Evolutionary conservation across 192 early-diverging fungal species (phyloP).

Genomic region (Linderina pennispora): DNA sequence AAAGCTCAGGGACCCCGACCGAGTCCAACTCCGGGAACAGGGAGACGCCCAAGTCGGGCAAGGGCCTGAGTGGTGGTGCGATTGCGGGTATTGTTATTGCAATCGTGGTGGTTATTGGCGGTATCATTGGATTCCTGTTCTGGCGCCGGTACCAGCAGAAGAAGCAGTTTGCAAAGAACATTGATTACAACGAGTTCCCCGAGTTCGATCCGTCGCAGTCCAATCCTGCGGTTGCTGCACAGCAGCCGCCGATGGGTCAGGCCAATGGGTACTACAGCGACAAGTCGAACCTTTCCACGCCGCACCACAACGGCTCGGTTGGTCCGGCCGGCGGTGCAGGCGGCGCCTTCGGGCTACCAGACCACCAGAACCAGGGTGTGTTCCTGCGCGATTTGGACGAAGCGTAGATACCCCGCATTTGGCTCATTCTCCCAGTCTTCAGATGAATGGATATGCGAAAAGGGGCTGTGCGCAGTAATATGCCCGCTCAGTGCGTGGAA

Average conservation of each 20-base stretch:
- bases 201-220: constrained; percentile 27
- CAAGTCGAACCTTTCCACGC: background rate
- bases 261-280: background rate
- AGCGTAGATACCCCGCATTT: background rate
- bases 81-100: constrained; percentile 37
- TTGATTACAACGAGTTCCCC: constrained; percentile 45
- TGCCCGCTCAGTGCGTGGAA: no score
- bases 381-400: background rate
- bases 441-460: background rate
- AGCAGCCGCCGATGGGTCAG: background rate
- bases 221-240: background rate
- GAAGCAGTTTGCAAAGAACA: constrained; percentile 17
- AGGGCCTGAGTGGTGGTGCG: constrained; percentile 30
- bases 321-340: no score
- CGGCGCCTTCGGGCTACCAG: no score
- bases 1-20: no score
- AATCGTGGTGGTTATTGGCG: constrained; percentile 6
- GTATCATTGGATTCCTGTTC: constrained; percentile 16
- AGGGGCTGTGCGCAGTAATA: no score
- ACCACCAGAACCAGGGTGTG: background rate
- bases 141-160: constrained; percentile 30
- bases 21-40: no score
- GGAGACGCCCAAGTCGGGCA: background rate
- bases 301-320: background rate
- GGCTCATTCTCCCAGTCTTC: background rate